Evolutionary conservation across 2,329 filamentous ascomycete genomes (phyloP).

Genomic region (Fusarium circinatum): DNA sequence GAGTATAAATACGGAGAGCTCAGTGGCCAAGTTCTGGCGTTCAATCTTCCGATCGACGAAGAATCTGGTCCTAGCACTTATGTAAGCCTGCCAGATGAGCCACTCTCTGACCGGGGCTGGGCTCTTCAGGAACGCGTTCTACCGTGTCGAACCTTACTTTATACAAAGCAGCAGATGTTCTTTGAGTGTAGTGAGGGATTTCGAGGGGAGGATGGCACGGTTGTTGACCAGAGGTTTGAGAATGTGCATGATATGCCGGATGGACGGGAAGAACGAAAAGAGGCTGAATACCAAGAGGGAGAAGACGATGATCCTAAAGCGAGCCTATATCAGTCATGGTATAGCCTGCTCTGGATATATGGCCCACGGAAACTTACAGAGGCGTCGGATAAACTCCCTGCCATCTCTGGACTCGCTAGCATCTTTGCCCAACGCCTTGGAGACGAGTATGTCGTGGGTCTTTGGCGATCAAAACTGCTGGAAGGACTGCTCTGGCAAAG

Average conservation of each 20-base stretch:
- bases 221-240: neutral
- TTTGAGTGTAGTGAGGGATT: neutral
- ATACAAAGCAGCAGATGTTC: neutral
- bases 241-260: neutral
- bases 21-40: neutral
- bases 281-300: rapidly evolving
- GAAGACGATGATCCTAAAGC: rapidly evolving
- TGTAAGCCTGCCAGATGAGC: neutral
- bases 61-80: neutral
- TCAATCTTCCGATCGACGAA: neutral
- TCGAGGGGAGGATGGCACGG: neutral
- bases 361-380: neutral
- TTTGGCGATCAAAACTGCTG: neutral
- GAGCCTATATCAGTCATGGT: neutral
- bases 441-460: neutral
- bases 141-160: neutral
- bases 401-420: neutral
- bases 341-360: neutral
- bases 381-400: constrained; percentile 5
- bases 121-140: neutral
- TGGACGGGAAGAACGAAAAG: rapidly evolving
- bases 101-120: neutral
- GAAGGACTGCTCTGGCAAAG: neutral
- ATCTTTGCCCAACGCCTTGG: neutral
- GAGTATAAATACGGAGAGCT: neutral